A percentile compares a stretch with the other conserved stretches of the same genome.
phyloP scores from a whole-genome alignment of 179 eudicot genomes.

The Nepenthes alata region DNA sequence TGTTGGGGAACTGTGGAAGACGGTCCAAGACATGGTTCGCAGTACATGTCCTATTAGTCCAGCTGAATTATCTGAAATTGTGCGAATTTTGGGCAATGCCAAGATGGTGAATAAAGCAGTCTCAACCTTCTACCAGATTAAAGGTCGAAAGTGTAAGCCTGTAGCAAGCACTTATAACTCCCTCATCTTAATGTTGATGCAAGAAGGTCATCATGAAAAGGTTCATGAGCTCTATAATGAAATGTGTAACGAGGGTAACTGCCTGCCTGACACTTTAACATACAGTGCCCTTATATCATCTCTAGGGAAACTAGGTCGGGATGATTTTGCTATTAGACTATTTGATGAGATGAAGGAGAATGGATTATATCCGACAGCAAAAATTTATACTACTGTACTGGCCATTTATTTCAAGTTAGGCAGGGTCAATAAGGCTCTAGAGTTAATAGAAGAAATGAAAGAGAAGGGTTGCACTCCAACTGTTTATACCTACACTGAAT shows the following conservation, averaged over 20 bases:
- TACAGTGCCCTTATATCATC: constrained; percentile 75
- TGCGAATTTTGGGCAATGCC: constrained; percentile 57
- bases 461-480: constrained; percentile 58
- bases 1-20: constrained; percentile 78
- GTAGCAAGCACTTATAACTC: constrained; percentile 70
- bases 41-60: constrained; percentile 44
- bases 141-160: constrained; percentile 71
- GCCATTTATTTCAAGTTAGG: constrained; percentile 58
- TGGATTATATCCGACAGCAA: constrained; percentile 66
- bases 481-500: constrained; percentile 85
- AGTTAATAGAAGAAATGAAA: constrained; percentile 63
- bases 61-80: constrained; percentile 53
- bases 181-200: constrained; percentile 72
- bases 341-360: constrained; percentile 85
- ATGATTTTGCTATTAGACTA: constrained; percentile 63
- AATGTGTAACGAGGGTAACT: constrained; percentile 78
- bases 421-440: constrained; percentile 47
- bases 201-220: constrained; percentile 76
- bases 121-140: constrained; percentile 64
- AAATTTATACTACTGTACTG: constrained; percentile 68
- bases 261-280: constrained; percentile 74
- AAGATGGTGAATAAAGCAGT: constrained; percentile 88
- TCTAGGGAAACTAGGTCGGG: constrained; percentile 65
- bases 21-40: constrained; percentile 70
- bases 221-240: constrained; percentile 83